Evolutionary conservation across 75 land plant species (phyloP), one percentile per base, ranked within the genome.

Genomic region (Larix kaempferi): DNA sequence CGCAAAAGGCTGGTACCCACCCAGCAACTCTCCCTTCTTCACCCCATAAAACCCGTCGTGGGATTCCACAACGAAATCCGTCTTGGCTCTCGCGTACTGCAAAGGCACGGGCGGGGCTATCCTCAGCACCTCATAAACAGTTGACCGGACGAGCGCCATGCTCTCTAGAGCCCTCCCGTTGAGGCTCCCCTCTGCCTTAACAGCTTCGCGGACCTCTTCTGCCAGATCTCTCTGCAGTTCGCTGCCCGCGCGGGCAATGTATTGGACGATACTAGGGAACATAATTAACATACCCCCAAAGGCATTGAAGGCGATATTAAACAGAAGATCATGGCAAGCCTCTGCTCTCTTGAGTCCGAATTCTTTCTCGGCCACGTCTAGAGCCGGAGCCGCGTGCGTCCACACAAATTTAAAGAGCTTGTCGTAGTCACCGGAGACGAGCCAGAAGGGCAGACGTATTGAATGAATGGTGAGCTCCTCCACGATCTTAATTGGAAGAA

Each of bases 1-100:
- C 19, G 80, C 91, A n/a, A 87, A 62, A 1, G 89, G 87, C 79
- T 84, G 89, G 72, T 79, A 87, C 39, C 91, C 91, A 55, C 76
- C 78, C 61, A 89, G 74, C 82, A 89, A 33, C 78, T 89, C 87
- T 6, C 87, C 89, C 74, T 87, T 73, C 84, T 87, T 84, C 29
- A 89, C 74, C 39, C 74, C 22, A 62, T 76, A 87, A 15, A 56
- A 8, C 19, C 76, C 79, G 5, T 82, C 79, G 76, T 86, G 80
- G 22, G 80, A 77, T 81, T 80, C 85, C 44, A 88, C 21, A 5
- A 80, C 16, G 22, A 89, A 60, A 37, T 89, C 90, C 17, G 27
- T 29, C 59, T 84, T 83, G 12, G 90, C 90, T 5, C 79, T 59
- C 10, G 77, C 86, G 80, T 75, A 87, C 81, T 21, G 59, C 41